Percentiles rank a stretch among this genome's conserved stretches.
These are phyloP conservation scores for Daldinia vernicosa DNA, from an alignment of 495 filamentous ascomycete genomes.

Conservation along the genomic window DNA sequence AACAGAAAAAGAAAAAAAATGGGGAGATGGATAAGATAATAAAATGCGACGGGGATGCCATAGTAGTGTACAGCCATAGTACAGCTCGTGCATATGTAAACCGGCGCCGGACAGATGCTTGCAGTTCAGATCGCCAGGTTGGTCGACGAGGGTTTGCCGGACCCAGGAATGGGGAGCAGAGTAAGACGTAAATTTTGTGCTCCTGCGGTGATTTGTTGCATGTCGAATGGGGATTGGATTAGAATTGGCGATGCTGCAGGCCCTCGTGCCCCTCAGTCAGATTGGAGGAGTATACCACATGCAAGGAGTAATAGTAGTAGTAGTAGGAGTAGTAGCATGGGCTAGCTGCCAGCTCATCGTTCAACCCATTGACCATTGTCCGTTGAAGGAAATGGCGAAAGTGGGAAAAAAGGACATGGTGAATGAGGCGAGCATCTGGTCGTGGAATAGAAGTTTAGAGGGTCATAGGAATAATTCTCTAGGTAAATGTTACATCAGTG, in stretches of 20 bases:
- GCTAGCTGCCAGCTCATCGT: constrained; percentile 37
- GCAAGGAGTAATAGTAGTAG: constrained; percentile 3
- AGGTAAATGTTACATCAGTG: neutral
- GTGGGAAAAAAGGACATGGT: constrained; percentile 4
- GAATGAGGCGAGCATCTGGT: constrained; percentile 29
- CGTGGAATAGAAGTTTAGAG: constrained; percentile 16
- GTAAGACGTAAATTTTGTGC: constrained; percentile 14
- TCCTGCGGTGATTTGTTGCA: constrained; percentile 42
- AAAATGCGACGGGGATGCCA: constrained; percentile 1
- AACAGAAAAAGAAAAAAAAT: constrained; percentile 11
- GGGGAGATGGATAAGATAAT: constrained; percentile 10
- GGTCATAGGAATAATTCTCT: neutral
- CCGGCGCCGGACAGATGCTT: constrained; percentile 3
- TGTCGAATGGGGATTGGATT: constrained; percentile 36
- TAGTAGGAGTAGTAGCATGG: no score
- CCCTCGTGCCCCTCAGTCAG: constrained; percentile 31
- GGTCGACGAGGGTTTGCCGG: constrained; percentile 16
- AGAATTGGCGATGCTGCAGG: constrained; percentile 39
- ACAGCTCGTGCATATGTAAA: constrained; percentile 6
- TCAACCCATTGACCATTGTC: constrained; percentile 36
- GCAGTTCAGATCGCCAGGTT: neutral
- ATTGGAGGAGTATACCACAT: constrained; percentile 32
- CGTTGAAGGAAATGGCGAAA: constrained; percentile 21
- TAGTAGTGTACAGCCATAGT: no score
- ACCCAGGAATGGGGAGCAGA: constrained; percentile 11